These are phyloP conservation scores for Candida xiaguanensis DNA, from an alignment of 805 yeast genomes.

Conservation along the genomic window DNA sequence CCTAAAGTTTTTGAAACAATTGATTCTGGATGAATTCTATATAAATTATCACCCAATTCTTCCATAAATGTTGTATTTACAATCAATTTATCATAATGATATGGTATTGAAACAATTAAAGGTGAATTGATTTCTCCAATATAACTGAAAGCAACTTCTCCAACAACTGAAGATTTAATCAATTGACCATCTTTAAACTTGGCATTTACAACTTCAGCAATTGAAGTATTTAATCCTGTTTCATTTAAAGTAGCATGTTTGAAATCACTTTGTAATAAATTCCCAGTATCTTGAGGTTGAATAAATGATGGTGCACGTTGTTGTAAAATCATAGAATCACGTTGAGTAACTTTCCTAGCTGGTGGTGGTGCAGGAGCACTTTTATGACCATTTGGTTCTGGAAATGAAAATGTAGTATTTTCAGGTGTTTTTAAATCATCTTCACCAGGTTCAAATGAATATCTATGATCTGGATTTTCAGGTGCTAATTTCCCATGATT, in stretches of 20 bases:
- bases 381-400: conserved; percentile 1
- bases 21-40: conserved; percentile 43
- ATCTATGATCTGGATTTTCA: conserved; percentile 11
- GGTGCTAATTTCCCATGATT: conserved; percentile 18
- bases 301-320: conserved; percentile 15
- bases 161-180: conserved; percentile 60
- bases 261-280: conserved; percentile 23
- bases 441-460: conserved; percentile 41
- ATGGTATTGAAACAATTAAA: conserved; percentile 37
- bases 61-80: conserved; percentile 36
- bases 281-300: conserved; percentile 39
- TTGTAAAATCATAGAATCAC: conserved; percentile 18
- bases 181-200: conserved; percentile 65
- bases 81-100: conserved; percentile 49
- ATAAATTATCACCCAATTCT: conserved; percentile 27
- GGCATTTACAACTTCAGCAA: conserved; percentile 84
- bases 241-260: conserved; percentile 26
- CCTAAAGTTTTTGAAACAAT: conserved; percentile 68
- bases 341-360: conserved; percentile 44
- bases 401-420: conserved; percentile 9
- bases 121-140: conserved; percentile 17
- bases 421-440: conserved; percentile 31
- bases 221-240: conserved; percentile 73
- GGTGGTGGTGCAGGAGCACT: conserved; percentile 53
- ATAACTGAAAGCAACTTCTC: conserved; percentile 84